Conservation (phyloP, 345 rosid genomes). For the Eucalyptus victrix region DNA sequence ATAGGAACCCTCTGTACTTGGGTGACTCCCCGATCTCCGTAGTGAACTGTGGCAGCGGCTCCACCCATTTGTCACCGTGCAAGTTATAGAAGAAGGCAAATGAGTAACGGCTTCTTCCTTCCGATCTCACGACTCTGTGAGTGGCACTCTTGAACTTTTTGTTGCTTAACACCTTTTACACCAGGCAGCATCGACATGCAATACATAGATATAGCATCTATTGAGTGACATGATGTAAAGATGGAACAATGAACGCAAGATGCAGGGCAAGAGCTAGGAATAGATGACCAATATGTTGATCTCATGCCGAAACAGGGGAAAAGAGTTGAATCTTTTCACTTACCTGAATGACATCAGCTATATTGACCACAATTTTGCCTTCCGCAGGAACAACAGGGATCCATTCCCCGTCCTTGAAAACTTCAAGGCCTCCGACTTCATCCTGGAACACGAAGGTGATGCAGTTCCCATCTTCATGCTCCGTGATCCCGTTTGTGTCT, state of each 20-base stretch:
- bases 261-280: not conserved
- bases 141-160: slow-evolving; percentile 42
- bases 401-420: slow-evolving; percentile 26
- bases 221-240: not conserved
- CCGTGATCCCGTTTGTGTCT: slow-evolving; percentile 25
- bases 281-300: not conserved
- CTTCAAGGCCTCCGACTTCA: slow-evolving; percentile 36
- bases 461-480: slow-evolving; percentile 38
- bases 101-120: slow-evolving; percentile 20
- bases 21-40: slow-evolving; percentile 29
- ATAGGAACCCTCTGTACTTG: slow-evolving; percentile 22
- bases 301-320: not conserved
- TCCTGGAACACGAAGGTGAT: slow-evolving; percentile 42
- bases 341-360: slow-evolving; percentile 41
- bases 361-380: slow-evolving; percentile 23
- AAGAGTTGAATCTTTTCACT: not conserved
- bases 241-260: not conserved
- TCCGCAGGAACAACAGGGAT: slow-evolving; percentile 15
- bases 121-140: slow-evolving; percentile 35
- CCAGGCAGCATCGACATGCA: not conserved
- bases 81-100: slow-evolving; percentile 37
- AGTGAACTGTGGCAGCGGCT: slow-evolving; percentile 36
- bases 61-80: slow-evolving; percentile 40
- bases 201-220: not conserved
- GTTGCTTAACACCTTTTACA: slow-evolving; percentile 39